Conservation (phyloP, 2,329 filamentous ascomycete genomes). For the Phoma sp. region DNA sequence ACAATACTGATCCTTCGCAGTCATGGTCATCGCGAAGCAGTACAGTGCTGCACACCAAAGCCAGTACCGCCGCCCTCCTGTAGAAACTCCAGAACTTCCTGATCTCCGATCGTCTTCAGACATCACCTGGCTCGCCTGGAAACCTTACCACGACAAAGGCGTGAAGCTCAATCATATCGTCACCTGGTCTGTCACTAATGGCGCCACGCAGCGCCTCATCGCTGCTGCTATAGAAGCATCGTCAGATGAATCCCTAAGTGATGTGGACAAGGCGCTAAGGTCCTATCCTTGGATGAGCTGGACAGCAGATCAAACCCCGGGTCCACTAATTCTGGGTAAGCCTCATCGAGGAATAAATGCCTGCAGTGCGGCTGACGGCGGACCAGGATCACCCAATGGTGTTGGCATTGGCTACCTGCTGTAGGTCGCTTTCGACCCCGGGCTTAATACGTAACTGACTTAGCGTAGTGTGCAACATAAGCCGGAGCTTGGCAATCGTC, state of each 20-base stretch:
- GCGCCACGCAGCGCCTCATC: neutral
- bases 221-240: conserved; percentile 4
- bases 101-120: conserved; percentile 6
- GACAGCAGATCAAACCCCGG: neutral
- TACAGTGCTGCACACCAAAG: conserved; percentile 4
- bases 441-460: too few species aligned
- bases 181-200: conserved; percentile 7
- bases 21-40: conserved; percentile 4
- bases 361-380: neutral
- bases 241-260: neutral
- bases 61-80: conserved; percentile 5
- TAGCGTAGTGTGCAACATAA: conserved; percentile 6
- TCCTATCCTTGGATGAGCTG: conserved; percentile 4
- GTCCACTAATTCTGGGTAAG: conserved; percentile 3
- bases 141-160: conserved; percentile 4
- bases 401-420: conserved; percentile 7
- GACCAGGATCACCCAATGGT: conserved; percentile 10
- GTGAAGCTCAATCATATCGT: conserved; percentile 10
- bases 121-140: conserved; percentile 11
- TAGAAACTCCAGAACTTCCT: neutral
- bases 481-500: conserved; percentile 5
- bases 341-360: neutral
- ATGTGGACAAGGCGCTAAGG: conserved; percentile 2
- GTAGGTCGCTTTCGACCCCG: neutral
- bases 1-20: neutral